Percentiles rank a stretch among this genome's conserved stretches.
phyloP scores from a whole-genome alignment of 257 asterid species.

The Nicotiana sylvestris region DNA sequence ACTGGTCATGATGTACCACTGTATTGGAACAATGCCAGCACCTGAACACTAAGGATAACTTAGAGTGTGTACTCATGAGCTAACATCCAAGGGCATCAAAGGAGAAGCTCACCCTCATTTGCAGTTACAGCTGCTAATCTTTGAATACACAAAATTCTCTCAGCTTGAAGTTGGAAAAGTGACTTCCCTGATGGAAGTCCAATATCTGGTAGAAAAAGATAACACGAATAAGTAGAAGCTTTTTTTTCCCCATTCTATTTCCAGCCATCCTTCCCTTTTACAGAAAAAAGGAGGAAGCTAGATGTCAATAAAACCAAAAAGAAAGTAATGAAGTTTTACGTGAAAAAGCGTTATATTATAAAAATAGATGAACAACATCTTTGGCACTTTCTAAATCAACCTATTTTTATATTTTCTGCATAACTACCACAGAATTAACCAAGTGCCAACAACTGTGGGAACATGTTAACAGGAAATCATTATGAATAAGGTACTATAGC shows the following conservation, averaged over 20 bases:
- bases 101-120: constrained; percentile 57
- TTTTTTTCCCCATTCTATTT: not conserved
- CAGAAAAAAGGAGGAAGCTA: not conserved
- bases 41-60: constrained; percentile 33
- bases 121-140: constrained; percentile 76
- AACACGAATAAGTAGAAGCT: constrained; percentile 9
- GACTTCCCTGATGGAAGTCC: constrained; percentile 99
- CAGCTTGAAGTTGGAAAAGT: constrained; percentile 97
- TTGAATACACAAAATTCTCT: constrained; percentile 80
- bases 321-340: not conserved
- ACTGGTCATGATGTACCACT: constrained; percentile 98
- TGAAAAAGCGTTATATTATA: not conserved
- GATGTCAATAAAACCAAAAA: not conserved
- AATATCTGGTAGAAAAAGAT: constrained; percentile 46
- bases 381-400: not conserved
- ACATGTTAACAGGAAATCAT: not conserved
- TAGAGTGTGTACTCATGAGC: not conserved
- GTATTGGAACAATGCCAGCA: constrained; percentile 50
- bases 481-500: not conserved
- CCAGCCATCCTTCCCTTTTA: not conserved
- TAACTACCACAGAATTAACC: not conserved
- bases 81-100: constrained; percentile 15
- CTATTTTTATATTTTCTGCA: not conserved
- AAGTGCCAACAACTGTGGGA: not conserved
- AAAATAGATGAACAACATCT: not conserved